phyloP scores from a whole-genome alignment of 2,329 filamentous ascomycete species.

The Cercospora citrullina region DNA sequence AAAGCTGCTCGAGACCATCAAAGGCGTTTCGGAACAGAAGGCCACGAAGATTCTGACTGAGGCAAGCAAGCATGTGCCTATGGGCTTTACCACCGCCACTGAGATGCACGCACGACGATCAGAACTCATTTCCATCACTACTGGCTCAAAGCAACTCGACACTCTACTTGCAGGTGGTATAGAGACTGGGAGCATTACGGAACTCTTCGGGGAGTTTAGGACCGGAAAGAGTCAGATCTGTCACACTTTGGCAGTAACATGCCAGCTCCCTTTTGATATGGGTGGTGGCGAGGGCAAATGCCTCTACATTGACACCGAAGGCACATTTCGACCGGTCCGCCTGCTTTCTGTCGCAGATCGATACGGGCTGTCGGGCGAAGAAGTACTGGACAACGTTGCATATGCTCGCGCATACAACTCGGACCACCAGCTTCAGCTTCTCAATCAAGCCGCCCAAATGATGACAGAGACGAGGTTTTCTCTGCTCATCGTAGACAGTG shows the following conservation, averaged over 20 bases:
- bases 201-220: conserved; percentile 96
- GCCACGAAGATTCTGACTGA: conserved; percentile 87
- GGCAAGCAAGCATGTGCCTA: conserved; percentile 92
- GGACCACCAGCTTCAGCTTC: conserved; percentile 90
- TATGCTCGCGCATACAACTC: conserved; percentile 98
- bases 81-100: conserved; percentile 98
- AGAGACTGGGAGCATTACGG: conserved; percentile 96
- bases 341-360: conserved; percentile 88
- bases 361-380: conserved; percentile 92
- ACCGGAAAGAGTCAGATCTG: conserved; percentile 99
- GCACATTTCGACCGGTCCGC: conserved; percentile 89
- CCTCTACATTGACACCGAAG: conserved; percentile 97
- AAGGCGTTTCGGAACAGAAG: conserved; percentile 96
- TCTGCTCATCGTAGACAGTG: conserved; percentile 90
- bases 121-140: conserved; percentile 96
- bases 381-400: conserved; percentile 96
- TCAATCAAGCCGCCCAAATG: conserved; percentile 95
- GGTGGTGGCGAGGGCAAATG: conserved; percentile 98
- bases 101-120: conserved; percentile 98
- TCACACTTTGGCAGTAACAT: conserved; percentile 97
- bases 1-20: conserved; percentile 86
- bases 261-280: conserved; percentile 97
- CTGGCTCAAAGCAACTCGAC: conserved; percentile 95
- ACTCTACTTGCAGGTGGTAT: conserved; percentile 91
- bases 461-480: conserved; percentile 99